Evolutionary conservation across 2,329 filamentous ascomycete species (phyloP).

Genomic region (Macroventuria anomochaeta): DNA sequence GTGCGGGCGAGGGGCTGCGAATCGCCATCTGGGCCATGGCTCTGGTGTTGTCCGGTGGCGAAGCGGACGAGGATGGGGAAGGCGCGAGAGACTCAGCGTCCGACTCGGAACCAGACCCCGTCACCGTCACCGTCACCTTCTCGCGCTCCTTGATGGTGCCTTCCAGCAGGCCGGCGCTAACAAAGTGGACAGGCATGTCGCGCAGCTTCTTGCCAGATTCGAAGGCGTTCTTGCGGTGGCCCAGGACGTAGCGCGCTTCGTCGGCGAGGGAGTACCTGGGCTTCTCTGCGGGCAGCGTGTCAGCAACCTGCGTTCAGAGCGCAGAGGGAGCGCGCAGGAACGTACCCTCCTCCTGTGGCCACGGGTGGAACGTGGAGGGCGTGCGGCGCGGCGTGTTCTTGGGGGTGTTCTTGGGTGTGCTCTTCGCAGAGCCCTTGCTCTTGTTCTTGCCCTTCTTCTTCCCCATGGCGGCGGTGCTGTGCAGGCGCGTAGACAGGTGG

Average conservation of each 20-base stretch:
- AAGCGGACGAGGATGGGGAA: constrained; percentile 22
- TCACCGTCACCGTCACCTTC: constrained; percentile 10
- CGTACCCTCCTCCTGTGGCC: constrained; percentile 27
- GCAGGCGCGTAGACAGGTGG: constrained; percentile 1
- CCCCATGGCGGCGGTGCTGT: constrained; percentile 26
- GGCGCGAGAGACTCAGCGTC: constrained; percentile 21
- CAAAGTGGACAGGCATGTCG: constrained; percentile 63
- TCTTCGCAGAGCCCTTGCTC: constrained; percentile 31
- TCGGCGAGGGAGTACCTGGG: constrained; percentile 59
- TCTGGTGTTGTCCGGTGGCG: constrained; percentile 26
- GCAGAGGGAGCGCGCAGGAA: constrained; percentile 18
- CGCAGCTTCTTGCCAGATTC: constrained; percentile 60
- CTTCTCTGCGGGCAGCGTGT: constrained; percentile 25
- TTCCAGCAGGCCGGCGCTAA: constrained; percentile 61
- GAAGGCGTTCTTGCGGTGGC: constrained; percentile 54
- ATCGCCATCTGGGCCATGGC: constrained; percentile 43
- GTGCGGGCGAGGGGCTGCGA: constrained; percentile 47
- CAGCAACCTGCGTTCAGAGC: constrained; percentile 21
- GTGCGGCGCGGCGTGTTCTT: constrained; percentile 25
- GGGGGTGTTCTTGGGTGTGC: constrained; percentile 20
- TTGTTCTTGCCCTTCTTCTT: constrained; percentile 41
- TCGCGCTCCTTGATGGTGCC: constrained; percentile 46
- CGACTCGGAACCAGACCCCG: constrained; percentile 17
- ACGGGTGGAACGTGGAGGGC: constrained; percentile 17
- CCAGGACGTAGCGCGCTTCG: constrained; percentile 65